Evolutionary conservation across 352 stramenopile species (phyloP), one percentile per base, ranked within the genome.

Genomic region (Globisporangium lucens): DNA sequence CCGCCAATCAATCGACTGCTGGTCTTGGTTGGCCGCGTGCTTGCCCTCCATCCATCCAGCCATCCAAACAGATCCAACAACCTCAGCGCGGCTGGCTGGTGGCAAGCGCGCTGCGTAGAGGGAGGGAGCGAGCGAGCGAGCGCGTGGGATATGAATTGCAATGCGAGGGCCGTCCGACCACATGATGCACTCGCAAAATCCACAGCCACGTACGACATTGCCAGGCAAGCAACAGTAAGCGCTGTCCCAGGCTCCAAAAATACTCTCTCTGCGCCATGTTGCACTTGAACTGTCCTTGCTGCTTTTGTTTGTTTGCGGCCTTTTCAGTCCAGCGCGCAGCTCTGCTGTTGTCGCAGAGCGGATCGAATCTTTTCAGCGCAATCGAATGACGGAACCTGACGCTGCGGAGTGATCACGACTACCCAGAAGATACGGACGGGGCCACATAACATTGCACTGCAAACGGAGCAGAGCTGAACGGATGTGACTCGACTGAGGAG

Each of bases 371-470:
- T 49, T n/a, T 49, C 41, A 49, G 15, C 41, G 41, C 41, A 49
- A 49, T 49, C 41, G 41, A 49, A 49, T 49, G 41, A 47, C 41
- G 17, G 41, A 0, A 7, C 15, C 15, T 49, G 41, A 49, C 41
- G n/a, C 13, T 22, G 7, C 38, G 38, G 38, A 43, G 36, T 43
- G 36, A n/a, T 49, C 41, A 22, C 41, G 41, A 49, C 41, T 49
- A 49, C 15, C 41, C 5, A 49, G 41, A 49, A 49, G 41, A 49
- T 49, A 49, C 41, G 38, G 13, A 49, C 41, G 9, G 15, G 15
- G 41, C 41, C 41, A 49, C 41, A 49, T 49, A 49, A 49, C 41
- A n/a, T 49, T 49, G 41, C 41, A 49, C 41, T 49, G 41, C 41
- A 49, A 49, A 49, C 41, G 41, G 41, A 49, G 41, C 41, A n/a